These are phyloP conservation scores for Fusarium lateritium DNA, from an alignment of 2,329 filamentous ascomycete species.

Conservation along the genomic window DNA sequence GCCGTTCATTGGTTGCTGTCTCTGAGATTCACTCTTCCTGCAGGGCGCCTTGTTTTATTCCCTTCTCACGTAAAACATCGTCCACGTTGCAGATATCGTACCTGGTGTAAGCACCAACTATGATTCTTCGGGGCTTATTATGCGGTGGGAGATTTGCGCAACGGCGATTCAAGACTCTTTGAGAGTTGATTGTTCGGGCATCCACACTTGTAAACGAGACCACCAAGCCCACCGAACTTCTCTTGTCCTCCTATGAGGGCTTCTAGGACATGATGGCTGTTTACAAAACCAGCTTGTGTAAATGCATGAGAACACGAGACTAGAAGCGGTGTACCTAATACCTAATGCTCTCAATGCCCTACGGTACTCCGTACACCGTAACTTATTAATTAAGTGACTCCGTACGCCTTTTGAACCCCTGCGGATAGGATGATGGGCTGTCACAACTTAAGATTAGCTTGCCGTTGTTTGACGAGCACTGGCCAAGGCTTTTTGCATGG, in stretches of 20 bases:
- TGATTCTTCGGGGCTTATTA: background rate
- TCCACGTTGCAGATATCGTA: background rate
- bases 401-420: background rate
- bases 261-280: no score
- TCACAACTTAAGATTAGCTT: background rate
- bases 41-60: conserved; percentile 29
- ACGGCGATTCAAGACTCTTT: no score
- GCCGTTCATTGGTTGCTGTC: conserved; percentile 8
- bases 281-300: background rate
- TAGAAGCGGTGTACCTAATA: background rate
- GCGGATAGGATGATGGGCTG: conserved; percentile 11
- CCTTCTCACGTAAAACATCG: conserved; percentile 3
- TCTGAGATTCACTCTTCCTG: conserved; percentile 5
- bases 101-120: background rate
- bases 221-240: no score
- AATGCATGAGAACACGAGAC: background rate
- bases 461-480: conserved; percentile 16
- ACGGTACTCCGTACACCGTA: background rate
- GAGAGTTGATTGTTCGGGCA: no score
- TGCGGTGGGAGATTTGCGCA: background rate
- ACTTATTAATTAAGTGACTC: background rate
- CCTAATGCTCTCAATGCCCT: background rate
- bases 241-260: no score
- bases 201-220: no score
- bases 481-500: conserved; percentile 12